Percentiles rank a stretch among this genome's conserved stretches.
Conservation (phyloP, 2,329 filamentous ascomycete genomes). For the Colletotrichum ledebouriae region DNA sequence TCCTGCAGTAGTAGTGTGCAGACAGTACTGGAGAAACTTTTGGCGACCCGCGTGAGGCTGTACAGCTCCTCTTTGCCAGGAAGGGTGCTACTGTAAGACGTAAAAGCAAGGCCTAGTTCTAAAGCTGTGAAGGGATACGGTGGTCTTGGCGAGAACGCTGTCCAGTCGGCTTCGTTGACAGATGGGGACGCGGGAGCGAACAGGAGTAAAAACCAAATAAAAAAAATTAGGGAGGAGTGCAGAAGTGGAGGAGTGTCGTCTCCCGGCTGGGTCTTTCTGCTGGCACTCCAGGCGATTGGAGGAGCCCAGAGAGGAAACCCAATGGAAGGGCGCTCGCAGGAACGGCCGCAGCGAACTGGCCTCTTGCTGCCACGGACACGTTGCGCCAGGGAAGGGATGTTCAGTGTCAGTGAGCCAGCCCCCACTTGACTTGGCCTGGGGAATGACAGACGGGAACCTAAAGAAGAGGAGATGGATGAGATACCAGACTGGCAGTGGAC, state of each 20-base stretch:
- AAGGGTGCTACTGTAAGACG: conserved; percentile 20
- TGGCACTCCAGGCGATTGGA: no score
- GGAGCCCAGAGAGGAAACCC: not conserved
- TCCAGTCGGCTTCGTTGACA: conserved; percentile 31
- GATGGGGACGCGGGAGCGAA: no score
- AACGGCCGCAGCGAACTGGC: conserved; percentile 23
- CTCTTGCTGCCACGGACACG: conserved; percentile 33
- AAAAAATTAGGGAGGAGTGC: conserved; percentile 31
- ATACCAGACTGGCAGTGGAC: not conserved
- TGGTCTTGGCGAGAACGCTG: conserved; percentile 4
- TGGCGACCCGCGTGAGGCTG: conserved; percentile 33
- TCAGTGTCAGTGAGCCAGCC: not conserved
- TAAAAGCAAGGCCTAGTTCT: conserved; percentile 6
- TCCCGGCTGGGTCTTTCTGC: conserved; percentile 21
- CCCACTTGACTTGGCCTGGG: no score
- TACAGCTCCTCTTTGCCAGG: conserved; percentile 24
- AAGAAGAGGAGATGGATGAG: conserved; percentile 2
- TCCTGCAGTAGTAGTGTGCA: conserved; percentile 18
- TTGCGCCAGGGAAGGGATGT: not conserved
- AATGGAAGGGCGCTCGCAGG: conserved; percentile 2
- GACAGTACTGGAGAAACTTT: conserved; percentile 7
- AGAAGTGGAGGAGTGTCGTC: conserved; percentile 37
- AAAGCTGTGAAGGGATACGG: conserved; percentile 17
- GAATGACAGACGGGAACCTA: not conserved
- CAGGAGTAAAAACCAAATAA: conserved; percentile 11